Conservation (phyloP, 345 rosid species). For the Sonneratia alba region DNA sequence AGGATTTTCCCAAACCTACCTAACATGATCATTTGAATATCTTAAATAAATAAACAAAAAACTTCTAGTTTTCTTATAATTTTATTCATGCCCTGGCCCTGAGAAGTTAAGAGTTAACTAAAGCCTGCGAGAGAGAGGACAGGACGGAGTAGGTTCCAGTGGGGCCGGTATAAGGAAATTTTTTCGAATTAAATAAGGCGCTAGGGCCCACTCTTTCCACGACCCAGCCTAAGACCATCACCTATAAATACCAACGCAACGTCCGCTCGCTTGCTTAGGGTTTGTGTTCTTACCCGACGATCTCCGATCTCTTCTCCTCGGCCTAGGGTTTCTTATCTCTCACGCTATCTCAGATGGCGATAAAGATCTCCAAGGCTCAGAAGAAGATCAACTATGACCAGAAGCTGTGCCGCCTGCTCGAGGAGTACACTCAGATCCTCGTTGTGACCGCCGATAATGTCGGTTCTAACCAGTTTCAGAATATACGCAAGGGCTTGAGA, state of each 20-base stretch:
- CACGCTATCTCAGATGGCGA: conserved; percentile 9
- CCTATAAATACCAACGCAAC: not conserved
- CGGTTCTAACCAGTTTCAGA: conserved; percentile 66
- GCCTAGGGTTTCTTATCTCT: not conserved
- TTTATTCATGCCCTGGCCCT: too few species aligned
- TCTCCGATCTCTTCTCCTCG: not conserved
- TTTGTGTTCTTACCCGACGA: not conserved
- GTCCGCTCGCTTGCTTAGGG: not conserved
- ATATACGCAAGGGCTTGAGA: conserved; percentile 49
- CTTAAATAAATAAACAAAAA: too few species aligned
- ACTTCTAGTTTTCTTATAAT: too few species aligned
- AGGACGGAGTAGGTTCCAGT: too few species aligned
- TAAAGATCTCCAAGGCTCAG: conserved; percentile 24
- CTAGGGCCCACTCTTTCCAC: not conserved
- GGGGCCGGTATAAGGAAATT: not conserved
- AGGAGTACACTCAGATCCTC: conserved; percentile 57
- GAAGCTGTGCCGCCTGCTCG: conserved; percentile 58
- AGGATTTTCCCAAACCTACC: too few species aligned
- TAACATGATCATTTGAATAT: too few species aligned
- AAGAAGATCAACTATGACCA: conserved; percentile 56
- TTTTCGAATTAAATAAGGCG: not conserved
- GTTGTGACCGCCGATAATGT: conserved; percentile 65
- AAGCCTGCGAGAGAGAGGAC: too few species aligned
- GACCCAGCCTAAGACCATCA: not conserved
- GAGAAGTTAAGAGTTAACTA: too few species aligned